Evolutionary conservation across 768 basidiomycete genomes (phyloP).

Genomic region (Lactarius pseudohatsudake): DNA sequence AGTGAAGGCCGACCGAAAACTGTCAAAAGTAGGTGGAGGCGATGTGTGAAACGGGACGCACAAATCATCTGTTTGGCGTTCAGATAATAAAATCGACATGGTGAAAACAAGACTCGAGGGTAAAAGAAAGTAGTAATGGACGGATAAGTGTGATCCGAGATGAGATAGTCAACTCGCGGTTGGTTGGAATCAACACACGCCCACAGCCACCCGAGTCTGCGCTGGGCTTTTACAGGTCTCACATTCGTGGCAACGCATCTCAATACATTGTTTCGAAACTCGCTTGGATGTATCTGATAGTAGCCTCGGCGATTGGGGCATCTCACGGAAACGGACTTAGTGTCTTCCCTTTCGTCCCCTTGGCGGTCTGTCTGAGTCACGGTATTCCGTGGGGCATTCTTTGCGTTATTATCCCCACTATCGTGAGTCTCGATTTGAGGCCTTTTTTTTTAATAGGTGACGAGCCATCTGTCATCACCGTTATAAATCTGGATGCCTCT

Average conservation of each 20-base stretch:
- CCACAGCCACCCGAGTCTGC: not conserved
- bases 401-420: not conserved
- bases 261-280: not conserved
- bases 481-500: not conserved
- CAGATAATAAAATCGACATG: slow-evolving; percentile 26
- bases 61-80: slow-evolving; percentile 26
- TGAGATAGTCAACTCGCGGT: slow-evolving; percentile 16
- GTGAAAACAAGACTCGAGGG: not conserved
- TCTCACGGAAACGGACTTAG: not conserved
- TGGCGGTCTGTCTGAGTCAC: not conserved
- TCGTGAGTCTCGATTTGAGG: not conserved
- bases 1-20: slow-evolving; percentile 5
- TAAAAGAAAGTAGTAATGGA: not conserved
- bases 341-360: not conserved
- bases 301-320: not conserved
- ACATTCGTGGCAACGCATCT: not conserved
- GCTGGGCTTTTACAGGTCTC: not conserved
- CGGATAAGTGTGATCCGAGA: not conserved
- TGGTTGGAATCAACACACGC: not conserved
- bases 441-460: not conserved
- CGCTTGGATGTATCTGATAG: not conserved
- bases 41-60: slow-evolving; percentile 11
- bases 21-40: not conserved
- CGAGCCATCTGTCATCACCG: not conserved
- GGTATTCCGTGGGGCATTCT: not conserved